A percentile compares a stretch with the other conserved stretches of the same genome.
These are phyloP conservation scores for Mortierella sp. DNA, from an alignment of 371 early-diverging fungal species.

Conservation along the genomic window DNA sequence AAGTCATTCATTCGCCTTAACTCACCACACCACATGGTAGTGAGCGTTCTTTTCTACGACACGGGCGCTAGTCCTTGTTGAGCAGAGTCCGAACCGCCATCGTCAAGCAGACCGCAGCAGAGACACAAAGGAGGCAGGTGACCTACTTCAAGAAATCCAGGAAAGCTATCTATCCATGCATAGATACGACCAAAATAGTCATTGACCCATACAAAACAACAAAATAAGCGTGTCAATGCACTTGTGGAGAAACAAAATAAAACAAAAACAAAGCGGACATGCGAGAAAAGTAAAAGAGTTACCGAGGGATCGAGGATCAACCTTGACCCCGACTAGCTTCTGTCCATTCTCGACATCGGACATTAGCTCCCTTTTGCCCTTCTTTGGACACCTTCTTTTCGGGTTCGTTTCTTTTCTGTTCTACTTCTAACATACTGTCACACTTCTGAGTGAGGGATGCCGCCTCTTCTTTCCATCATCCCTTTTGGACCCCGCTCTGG, in stretches of 20 bases:
- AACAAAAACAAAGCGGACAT: neutral
- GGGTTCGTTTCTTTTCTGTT: neutral
- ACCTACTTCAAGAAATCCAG: neutral
- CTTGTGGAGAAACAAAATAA: conserved; percentile 1
- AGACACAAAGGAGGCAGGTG: neutral
- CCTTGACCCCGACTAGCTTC: neutral
- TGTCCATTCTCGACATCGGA: neutral
- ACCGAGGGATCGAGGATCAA: conserved; percentile 2
- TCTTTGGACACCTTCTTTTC: neutral
- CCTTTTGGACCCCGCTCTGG: neutral
- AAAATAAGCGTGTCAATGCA: neutral
- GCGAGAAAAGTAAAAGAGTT: neutral
- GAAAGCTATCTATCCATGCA: neutral
- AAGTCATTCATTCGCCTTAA: neutral
- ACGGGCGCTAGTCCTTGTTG: neutral
- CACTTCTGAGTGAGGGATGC: neutral
- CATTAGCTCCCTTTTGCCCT: neutral
- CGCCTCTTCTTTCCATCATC: neutral
- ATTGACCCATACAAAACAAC: neutral
- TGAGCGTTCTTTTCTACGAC: neutral
- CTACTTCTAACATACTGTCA: neutral
- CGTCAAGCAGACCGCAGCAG: neutral
- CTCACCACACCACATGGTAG: neutral
- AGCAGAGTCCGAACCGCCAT: neutral
- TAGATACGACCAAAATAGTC: neutral